Evolutionary conservation across 208 protist genomes (phyloP).

Genomic region (Leishmania turanica): DNA sequence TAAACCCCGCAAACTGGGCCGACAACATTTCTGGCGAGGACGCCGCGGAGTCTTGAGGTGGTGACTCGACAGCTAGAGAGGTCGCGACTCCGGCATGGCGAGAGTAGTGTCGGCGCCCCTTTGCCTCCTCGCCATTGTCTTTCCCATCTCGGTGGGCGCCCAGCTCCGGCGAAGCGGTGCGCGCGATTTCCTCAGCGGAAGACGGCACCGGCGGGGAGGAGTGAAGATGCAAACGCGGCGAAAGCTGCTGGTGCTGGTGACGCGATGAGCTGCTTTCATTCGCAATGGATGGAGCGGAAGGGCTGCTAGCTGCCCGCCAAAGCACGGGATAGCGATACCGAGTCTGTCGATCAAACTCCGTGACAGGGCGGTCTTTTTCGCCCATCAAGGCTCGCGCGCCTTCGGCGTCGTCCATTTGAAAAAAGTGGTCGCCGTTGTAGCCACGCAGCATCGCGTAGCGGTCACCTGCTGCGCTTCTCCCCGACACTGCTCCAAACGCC

Average conservation of each 20-base stretch:
- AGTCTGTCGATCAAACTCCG: conserved; percentile 14
- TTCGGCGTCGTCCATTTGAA: conserved; percentile 17
- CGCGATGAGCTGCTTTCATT: conserved; percentile 9
- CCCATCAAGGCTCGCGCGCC: conserved; percentile 6
- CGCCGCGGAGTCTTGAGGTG: neutral
- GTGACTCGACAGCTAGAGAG: conserved; percentile 10
- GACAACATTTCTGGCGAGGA: conserved; percentile 13
- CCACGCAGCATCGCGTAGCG: neutral
- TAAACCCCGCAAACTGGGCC: conserved; percentile 21
- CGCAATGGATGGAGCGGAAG: neutral
- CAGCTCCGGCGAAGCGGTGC: neutral
- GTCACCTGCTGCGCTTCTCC: neutral
- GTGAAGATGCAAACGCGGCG: conserved; percentile 8
- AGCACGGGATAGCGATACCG: conserved; percentile 9
- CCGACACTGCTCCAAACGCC: neutral
- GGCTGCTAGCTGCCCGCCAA: conserved; percentile 3
- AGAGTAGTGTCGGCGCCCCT: conserved; percentile 17
- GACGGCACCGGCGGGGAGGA: neutral
- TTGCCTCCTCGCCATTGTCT: conserved; percentile 15
- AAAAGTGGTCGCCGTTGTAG: conserved; percentile 5
- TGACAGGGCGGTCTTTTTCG: neutral
- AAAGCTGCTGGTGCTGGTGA: conserved; percentile 3
- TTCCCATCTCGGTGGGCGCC: conserved; percentile 2
- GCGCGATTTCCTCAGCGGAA: neutral
- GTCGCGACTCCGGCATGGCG: conserved; percentile 1